A percentile compares a stretch with the other conserved stretches of the same genome.
Evolutionary conservation across 75 land plant species (phyloP).

Genomic region (Cunninghamia lanceolata): DNA sequence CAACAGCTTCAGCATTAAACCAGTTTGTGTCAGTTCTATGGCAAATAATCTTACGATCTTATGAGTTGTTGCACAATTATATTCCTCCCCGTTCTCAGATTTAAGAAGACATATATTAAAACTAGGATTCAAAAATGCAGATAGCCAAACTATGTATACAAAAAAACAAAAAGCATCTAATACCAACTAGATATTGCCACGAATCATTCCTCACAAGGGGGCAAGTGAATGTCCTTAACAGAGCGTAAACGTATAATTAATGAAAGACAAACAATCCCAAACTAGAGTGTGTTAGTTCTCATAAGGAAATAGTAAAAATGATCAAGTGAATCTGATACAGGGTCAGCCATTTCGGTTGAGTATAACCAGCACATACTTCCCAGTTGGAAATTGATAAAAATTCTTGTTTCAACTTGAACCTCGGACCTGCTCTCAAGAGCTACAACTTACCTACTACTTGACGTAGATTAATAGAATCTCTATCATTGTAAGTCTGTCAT

Average conservation of each 20-base stretch:
- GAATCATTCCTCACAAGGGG: neutral
- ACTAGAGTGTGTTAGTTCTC: neutral
- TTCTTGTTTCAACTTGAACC: too few relatives aligned
- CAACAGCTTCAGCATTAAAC: neutral
- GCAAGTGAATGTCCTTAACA: neutral
- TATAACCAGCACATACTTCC: too few relatives aligned
- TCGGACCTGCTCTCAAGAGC: too few relatives aligned
- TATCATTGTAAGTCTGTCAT: neutral
- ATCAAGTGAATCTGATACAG: neutral
- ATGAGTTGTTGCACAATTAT: neutral
- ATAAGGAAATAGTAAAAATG: neutral
- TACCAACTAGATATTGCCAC: neutral
- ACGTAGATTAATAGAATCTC: neutral
- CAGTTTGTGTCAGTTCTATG: slow-evolving; percentile 10
- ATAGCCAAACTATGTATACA: neutral
- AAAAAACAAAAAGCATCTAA: neutral
- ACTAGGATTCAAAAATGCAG: neutral
- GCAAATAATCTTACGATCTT: neutral
- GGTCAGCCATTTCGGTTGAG: neutral
- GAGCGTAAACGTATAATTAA: neutral
- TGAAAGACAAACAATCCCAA: neutral
- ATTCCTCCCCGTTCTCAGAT: neutral
- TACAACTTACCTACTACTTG: neutral
- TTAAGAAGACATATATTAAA: neutral
- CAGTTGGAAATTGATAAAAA: too few relatives aligned